phyloP scores from a whole-genome alignment of 2,329 filamentous ascomycete genomes.

The Golovinomyces cichoracearum region DNA sequence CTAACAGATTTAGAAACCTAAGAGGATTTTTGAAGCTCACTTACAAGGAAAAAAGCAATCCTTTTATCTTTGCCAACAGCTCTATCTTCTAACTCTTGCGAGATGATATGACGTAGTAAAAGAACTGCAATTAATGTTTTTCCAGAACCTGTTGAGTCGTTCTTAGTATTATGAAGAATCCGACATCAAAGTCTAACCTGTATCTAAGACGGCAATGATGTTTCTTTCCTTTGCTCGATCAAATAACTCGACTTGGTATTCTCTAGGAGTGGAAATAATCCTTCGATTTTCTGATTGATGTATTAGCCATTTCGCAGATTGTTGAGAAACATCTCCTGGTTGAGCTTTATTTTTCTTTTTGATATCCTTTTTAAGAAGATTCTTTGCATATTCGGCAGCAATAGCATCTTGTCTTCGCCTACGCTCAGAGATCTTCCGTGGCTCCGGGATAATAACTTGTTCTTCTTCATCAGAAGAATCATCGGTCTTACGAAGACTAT shows the following conservation, averaged over 20 bases:
- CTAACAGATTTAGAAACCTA: conserved; percentile 15
- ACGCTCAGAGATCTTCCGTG: conserved; percentile 20
- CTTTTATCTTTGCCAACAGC: conserved; percentile 30
- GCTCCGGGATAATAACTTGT: conserved; percentile 13
- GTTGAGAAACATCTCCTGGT: conserved; percentile 8
- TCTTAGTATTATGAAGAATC: not conserved
- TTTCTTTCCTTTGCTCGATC: conserved; percentile 66
- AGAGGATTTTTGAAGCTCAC: conserved; percentile 3
- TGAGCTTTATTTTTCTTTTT: conserved; percentile 7
- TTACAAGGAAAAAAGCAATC: conserved; percentile 61
- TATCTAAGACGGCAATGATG: conserved; percentile 77
- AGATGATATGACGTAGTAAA: conserved; percentile 49
- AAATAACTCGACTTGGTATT: conserved; percentile 82
- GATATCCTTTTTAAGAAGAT: conserved; percentile 8
- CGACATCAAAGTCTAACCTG: conserved; percentile 25
- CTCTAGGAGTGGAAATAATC: conserved; percentile 53
- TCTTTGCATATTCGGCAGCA: conserved; percentile 22
- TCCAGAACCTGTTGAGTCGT: conserved; percentile 39
- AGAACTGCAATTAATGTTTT: conserved; percentile 92
- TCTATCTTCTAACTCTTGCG: conserved; percentile 50
- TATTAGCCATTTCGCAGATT: conserved; percentile 13
- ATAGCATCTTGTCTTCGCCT: conserved; percentile 24
- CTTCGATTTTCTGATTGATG: conserved; percentile 16
- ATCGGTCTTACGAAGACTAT: not conserved
- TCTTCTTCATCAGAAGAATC: conserved; percentile 3